Evolutionary conservation across 345 rosid genomes (phyloP), one percentile per base, ranked within the genome.

Genomic region (rapeseed (Brassica napus)): DNA sequence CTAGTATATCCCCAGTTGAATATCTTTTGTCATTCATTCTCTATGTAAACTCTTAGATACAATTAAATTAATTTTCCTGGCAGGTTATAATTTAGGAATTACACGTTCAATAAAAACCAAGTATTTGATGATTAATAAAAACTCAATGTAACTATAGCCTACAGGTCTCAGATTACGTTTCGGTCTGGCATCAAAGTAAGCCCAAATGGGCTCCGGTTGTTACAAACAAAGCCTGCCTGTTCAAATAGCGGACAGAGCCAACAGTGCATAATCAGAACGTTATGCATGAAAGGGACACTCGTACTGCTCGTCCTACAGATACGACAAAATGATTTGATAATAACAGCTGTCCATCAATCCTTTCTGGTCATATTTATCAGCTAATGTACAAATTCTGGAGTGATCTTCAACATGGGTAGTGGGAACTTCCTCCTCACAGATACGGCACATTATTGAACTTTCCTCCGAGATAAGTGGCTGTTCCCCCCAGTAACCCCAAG

Each of bases 401-500:
- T 95, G 99, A 70, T 93, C 99, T 86, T 95, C 99, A 26, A 95
- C 97, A 68, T 86, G 84, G 72, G 83, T 85, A 49, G 99, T 93
- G 42, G 89, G 89, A 81, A 95, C 97, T 83, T 93, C 98, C 60
- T 54, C 60, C 60, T 16, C 60, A 54, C 60, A 54, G 60, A 54
- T 54, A 6, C 60, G 24, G 60, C 88, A 95, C 77, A 95, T 93
- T 70, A 95, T 95, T 75, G 97, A 90, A 79, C 82, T 86, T 61
- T 93, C 99, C 63, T 93, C 98, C 47, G 88, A 76, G 69, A 82
- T 59, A 81, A 76, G 85, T 37, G 86, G 87, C 62, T 87, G 97
- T 67, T 93, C 96, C 42, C 91, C 93, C 97, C 99, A 93, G 78
- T 90, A 74, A 85, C 99, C 97, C 99, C 98, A 95, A 84, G 98